Conservation (phyloP, 352 stramenopile genomes). For the Phytophthora megakarya region DNA sequence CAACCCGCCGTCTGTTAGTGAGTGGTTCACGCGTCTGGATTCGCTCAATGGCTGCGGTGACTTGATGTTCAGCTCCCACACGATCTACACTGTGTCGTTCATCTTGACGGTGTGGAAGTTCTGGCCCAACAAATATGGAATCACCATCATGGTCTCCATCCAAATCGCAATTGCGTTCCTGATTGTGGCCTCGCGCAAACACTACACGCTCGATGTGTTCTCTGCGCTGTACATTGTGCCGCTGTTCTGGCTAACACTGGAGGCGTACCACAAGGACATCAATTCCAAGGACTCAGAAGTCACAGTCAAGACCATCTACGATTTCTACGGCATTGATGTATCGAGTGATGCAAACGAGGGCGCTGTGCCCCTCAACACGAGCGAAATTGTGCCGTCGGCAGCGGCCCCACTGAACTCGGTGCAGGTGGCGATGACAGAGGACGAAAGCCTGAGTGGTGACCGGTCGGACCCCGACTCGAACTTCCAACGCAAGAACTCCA, state of each 20-base stretch:
- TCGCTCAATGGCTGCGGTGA: slow-evolving; percentile 89
- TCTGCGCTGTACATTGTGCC: slow-evolving; percentile 89
- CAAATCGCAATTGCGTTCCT: slow-evolving; percentile 88
- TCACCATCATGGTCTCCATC: slow-evolving; percentile 72
- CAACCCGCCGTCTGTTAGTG: slow-evolving; percentile 45
- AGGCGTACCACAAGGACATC: slow-evolving; percentile 83
- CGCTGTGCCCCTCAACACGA: slow-evolving; percentile 27
- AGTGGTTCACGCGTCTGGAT: slow-evolving; percentile 79
- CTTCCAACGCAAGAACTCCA: slow-evolving; percentile 59
- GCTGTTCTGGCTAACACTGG: slow-evolving; percentile 81
- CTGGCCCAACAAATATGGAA: slow-evolving; percentile 81
- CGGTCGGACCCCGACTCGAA: slow-evolving; percentile 37
- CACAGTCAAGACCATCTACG: slow-evolving; percentile 66
- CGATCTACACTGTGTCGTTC: slow-evolving; percentile 91
- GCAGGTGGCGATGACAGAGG: slow-evolving; percentile 42
- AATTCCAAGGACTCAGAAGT: slow-evolving; percentile 78
- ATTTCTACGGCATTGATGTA: slow-evolving; percentile 64
- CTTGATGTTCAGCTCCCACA: slow-evolving; percentile 94
- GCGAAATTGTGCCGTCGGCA: slow-evolving; percentile 7
- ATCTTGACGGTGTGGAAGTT: slow-evolving; percentile 88
- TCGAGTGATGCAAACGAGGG: slow-evolving; percentile 35
- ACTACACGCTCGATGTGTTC: slow-evolving; percentile 92
- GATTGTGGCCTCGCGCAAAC: slow-evolving; percentile 89
- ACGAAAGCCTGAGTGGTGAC: slow-evolving; percentile 40
- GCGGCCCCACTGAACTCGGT: slow-evolving; percentile 31